A percentile compares a stretch with the other conserved stretches of the same genome.
Conservation (phyloP, 1,139 yeast species). For the Blastobotrys niveus region DNA sequence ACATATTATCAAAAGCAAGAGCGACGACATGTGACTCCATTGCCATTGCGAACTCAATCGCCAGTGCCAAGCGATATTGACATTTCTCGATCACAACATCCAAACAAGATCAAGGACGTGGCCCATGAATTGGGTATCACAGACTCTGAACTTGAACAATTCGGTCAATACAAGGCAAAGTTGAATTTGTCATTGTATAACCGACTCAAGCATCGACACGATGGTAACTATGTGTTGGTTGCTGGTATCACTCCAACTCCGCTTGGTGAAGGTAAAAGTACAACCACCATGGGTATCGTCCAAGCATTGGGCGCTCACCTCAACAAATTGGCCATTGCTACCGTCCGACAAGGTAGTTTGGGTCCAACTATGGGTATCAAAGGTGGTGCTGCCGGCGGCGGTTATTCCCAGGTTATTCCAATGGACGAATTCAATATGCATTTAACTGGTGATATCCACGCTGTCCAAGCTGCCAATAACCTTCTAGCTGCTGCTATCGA, state of each 20-base stretch:
- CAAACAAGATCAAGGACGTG: constrained; percentile 74
- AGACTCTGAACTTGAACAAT: constrained; percentile 80
- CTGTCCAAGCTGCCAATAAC: constrained; percentile 93
- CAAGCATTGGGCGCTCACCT: constrained; percentile 94
- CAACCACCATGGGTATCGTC: constrained; percentile 94
- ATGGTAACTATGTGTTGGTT: constrained; percentile 88
- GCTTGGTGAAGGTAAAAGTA: constrained; percentile 95
- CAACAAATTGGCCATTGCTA: constrained; percentile 82
- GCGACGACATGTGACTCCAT: constrained; percentile 42
- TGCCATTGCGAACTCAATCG: constrained; percentile 55
- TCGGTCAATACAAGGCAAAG: constrained; percentile 90
- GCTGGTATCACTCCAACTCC: constrained; percentile 99
- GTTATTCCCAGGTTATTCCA: constrained; percentile 96
- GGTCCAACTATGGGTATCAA: constrained; percentile 99
- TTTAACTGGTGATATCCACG: constrained; percentile 97
- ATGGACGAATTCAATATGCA: constrained; percentile 99
- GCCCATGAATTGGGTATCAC: constrained; percentile 82
- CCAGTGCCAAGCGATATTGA: constrained; percentile 96
- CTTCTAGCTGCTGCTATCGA: constrained; percentile 96
- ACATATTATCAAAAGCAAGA: constrained; percentile 34
- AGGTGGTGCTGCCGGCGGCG: constrained; percentile 99
- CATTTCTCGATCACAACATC: constrained; percentile 83
- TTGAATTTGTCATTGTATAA: constrained; percentile 69
- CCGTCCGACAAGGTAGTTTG: constrained; percentile 97
- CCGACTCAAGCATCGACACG: constrained; percentile 58